A percentile compares a stretch with the other conserved stretches of the same genome.
Evolutionary conservation across 2,329 filamentous ascomycete genomes (phyloP).

Genomic region (Zymoseptoria ardabiliae): DNA sequence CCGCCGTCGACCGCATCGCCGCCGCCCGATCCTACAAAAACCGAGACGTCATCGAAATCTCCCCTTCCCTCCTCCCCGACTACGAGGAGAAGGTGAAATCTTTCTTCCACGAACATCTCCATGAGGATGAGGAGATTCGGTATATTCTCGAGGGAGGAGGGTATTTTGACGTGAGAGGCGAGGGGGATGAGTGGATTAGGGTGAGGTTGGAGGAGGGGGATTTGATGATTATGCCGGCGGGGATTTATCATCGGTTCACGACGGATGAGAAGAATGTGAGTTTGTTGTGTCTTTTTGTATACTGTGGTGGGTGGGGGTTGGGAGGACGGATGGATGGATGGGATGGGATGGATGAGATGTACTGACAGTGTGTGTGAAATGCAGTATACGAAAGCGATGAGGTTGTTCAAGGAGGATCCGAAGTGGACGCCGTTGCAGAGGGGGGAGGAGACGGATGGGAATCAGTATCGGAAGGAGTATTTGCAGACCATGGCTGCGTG

Average conservation of each 20-base stretch:
- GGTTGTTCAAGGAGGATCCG: slow-evolving; percentile 94
- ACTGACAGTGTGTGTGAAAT: background rate
- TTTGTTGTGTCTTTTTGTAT: no score
- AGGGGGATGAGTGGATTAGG: slow-evolving; percentile 81
- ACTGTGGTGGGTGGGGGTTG: no score
- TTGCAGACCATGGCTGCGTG: slow-evolving; percentile 33
- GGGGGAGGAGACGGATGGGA: slow-evolving; percentile 65
- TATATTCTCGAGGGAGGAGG: slow-evolving; percentile 85
- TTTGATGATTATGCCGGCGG: slow-evolving; percentile 84
- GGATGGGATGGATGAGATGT: slow-evolving; percentile 15
- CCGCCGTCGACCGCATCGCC: slow-evolving; percentile 67
- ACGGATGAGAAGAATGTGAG: slow-evolving; percentile 85
- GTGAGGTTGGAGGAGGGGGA: slow-evolving; percentile 80
- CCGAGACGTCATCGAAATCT: slow-evolving; percentile 86
- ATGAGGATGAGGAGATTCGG: slow-evolving; percentile 97
- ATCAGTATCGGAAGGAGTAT: slow-evolving; percentile 73
- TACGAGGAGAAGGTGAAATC: slow-evolving; percentile 92
- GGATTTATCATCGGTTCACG: slow-evolving; percentile 96
- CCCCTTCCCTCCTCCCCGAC: slow-evolving; percentile 70
- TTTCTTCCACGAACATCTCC: slow-evolving; percentile 93
- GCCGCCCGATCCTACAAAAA: slow-evolving; percentile 77
- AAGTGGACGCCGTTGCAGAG: slow-evolving; percentile 96
- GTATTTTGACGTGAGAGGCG: slow-evolving; percentile 84
- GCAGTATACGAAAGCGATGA: slow-evolving; percentile 91
- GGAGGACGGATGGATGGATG: background rate